These are phyloP conservation scores for Russula virescens DNA, from an alignment of 768 basidiomycete genomes.

Conservation along the genomic window DNA sequence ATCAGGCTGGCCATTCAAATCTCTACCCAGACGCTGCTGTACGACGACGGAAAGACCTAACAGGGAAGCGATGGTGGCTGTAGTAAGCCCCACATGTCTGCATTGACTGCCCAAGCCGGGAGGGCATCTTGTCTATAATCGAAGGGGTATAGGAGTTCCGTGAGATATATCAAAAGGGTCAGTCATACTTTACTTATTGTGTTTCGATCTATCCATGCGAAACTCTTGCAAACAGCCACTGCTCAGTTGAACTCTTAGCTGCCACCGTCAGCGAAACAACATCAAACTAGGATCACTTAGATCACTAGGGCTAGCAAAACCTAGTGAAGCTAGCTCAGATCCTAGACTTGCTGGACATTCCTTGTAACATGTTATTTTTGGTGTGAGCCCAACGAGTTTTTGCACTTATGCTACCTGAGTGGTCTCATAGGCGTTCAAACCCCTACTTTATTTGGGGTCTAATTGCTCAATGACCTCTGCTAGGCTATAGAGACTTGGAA, in stretches of 20 bases:
- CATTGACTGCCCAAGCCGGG: neutral
- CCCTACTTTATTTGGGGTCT: no score
- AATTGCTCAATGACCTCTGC: neutral
- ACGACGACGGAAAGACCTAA: neutral
- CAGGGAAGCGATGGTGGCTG: neutral
- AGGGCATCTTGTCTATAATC: neutral
- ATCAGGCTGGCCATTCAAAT: no score
- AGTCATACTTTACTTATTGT: neutral
- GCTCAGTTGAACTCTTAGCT: neutral
- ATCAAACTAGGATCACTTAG: no score
- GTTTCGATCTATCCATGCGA: neutral
- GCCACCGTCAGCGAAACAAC: no score
- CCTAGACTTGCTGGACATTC: no score
- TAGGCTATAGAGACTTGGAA: conserved; percentile 3
- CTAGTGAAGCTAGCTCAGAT: no score
- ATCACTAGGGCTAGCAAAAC: no score
- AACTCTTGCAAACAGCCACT: neutral
- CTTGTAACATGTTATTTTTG: no score
- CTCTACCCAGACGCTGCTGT: no score
- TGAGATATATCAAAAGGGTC: neutral
- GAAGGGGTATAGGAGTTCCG: conserved; percentile 12
- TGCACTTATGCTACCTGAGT: neutral
- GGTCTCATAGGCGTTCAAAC: neutral
- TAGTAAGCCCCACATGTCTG: neutral
- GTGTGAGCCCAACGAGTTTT: conserved; percentile 1